phyloP scores from a whole-genome alignment of 1,284 basidiomycete species.

The Cryptococcus sp. region DNA sequence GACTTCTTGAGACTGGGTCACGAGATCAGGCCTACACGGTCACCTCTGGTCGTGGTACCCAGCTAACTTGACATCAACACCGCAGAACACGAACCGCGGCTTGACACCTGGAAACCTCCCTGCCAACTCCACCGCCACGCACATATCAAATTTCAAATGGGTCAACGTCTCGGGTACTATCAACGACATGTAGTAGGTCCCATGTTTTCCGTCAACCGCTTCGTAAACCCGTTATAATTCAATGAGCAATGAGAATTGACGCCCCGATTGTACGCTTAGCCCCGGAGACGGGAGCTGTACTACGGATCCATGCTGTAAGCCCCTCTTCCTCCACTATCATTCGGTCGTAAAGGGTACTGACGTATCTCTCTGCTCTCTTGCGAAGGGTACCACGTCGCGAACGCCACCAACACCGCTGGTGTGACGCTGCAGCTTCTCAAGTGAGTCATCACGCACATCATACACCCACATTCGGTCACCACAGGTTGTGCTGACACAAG shows the following conservation, averaged over 20 bases:
- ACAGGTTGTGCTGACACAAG: not conserved
- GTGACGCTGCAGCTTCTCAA: conserved; percentile 15
- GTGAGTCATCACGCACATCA: conserved; percentile 1
- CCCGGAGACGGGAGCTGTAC: conserved; percentile 14
- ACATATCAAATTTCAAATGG: conserved; percentile 15
- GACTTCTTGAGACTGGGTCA: no score
- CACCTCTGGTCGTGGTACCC: no score
- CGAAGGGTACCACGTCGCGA: conserved; percentile 15
- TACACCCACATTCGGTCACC: not conserved
- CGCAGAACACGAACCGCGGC: conserved; percentile 18
- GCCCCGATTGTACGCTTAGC: no score
- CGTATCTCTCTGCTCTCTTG: not conserved
- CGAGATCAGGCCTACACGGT: no score
- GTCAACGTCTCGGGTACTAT: conserved; percentile 13
- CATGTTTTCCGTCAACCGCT: no score
- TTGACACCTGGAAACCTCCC: conserved; percentile 9
- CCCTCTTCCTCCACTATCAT: no score
- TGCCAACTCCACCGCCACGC: conserved; percentile 14
- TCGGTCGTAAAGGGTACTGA: not conserved
- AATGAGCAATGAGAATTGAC: no score
- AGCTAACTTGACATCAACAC: no score
- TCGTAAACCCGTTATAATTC: no score
- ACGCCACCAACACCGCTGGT: conserved; percentile 12
- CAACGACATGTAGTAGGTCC: conserved; percentile 15
- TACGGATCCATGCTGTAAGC: conserved; percentile 17